phyloP scores from a whole-genome alignment of 176 grass and related monocot genomes.

The Phyllostachys edulis region DNA sequence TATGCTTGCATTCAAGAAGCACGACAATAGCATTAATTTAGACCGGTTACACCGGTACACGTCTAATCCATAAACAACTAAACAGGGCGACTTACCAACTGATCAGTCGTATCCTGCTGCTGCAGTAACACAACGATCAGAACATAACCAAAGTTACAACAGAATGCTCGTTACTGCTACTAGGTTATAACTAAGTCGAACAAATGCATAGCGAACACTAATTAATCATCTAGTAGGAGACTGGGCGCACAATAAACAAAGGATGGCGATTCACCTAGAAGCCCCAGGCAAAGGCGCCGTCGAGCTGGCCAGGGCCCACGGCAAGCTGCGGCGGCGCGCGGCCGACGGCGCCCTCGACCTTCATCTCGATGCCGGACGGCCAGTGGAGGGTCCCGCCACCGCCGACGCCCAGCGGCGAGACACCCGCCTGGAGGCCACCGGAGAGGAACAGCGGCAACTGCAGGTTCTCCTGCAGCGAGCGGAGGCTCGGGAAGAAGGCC shows the following conservation, averaged over 20 bases:
- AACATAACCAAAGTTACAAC: neutral
- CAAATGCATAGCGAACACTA: neutral
- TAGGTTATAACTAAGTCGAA: neutral
- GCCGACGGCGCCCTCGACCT: conserved; percentile 28
- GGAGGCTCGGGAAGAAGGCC: conserved; percentile 45
- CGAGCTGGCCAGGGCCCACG: conserved; percentile 58
- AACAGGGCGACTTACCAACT: neutral
- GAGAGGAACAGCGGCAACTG: conserved; percentile 58
- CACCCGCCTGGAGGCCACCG: neutral
- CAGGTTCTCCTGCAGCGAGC: conserved; percentile 53
- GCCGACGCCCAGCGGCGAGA: neutral
- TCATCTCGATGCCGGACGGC: conserved; percentile 44
- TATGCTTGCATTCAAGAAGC: neutral
- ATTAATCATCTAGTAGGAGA: neutral
- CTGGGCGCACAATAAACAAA: no score
- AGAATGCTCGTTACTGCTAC: neutral
- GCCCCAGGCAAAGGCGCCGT: conserved; percentile 57
- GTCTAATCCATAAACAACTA: neutral
- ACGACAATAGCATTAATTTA: neutral
- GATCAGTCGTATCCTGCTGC: neutral
- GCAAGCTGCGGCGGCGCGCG: conserved; percentile 40
- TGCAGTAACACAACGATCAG: neutral
- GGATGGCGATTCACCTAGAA: conserved; percentile 36
- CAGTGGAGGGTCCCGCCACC: conserved; percentile 14
- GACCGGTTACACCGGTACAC: neutral